Percentiles rank a stretch among this genome's conserved stretches.
These are phyloP conservation scores for Citrus medica DNA, from an alignment of 345 rosid genomes.

Conservation along the genomic window DNA sequence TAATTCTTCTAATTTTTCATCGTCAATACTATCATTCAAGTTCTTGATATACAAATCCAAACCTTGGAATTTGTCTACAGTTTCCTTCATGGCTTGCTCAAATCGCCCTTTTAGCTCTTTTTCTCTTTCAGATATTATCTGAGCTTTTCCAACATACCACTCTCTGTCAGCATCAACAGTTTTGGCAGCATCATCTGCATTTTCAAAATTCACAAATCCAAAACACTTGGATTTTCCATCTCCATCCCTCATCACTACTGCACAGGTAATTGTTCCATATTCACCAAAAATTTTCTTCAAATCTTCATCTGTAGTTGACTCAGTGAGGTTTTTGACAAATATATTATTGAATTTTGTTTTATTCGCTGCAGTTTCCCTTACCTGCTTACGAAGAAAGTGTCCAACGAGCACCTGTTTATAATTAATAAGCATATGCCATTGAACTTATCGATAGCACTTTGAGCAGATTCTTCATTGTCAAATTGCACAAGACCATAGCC, in stretches of 20 bases:
- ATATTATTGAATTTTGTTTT: neutral
- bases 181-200: neutral
- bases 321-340: neutral
- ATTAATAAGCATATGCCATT: neutral
- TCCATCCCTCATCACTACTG: neutral
- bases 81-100: conserved; percentile 47
- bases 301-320: neutral
- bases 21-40: no score
- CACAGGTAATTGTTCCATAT: neutral
- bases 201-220: neutral
- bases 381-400: neutral
- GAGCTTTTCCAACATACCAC: no score
- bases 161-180: neutral
- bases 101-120: no score
- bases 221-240: neutral
- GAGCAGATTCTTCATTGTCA: neutral
- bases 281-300: neutral
- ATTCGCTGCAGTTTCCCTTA: neutral
- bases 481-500: neutral
- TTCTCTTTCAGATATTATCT: no score
- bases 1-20: no score
- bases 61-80: conserved; percentile 47
- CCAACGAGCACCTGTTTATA: neutral
- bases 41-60: no score
- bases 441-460: neutral